phyloP scores from a whole-genome alignment of 352 stramenopile species.

The Blastocystis sp. region DNA sequence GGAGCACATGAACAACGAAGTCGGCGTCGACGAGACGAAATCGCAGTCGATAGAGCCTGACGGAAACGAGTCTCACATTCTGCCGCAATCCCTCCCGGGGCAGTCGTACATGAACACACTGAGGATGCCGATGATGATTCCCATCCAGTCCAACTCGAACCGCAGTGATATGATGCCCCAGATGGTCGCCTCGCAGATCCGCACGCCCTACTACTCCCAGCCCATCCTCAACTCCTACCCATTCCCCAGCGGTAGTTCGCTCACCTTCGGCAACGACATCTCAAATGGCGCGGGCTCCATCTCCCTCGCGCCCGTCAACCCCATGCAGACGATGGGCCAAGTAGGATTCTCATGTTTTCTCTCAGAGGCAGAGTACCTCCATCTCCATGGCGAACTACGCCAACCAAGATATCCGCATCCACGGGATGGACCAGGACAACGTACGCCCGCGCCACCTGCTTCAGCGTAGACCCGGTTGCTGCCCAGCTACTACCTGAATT shows the following conservation, averaged over 20 bases:
- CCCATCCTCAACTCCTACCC: slow-evolving; percentile 34
- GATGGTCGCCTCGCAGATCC: slow-evolving; percentile 34
- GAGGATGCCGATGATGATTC: slow-evolving; percentile 40
- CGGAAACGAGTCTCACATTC: slow-evolving; percentile 5
- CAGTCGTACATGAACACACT: slow-evolving; percentile 40
- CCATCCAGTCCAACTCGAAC: slow-evolving; percentile 10
- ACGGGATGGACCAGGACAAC: slow-evolving; percentile 55
- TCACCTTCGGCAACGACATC: slow-evolving; percentile 21
- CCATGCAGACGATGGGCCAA: slow-evolving; percentile 35
- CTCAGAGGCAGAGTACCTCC: not conserved
- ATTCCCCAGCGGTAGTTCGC: not conserved
- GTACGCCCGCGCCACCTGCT: not conserved
- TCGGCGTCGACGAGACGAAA: slow-evolving; percentile 6
- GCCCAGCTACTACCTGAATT: slow-evolving; percentile 33
- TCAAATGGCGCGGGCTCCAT: slow-evolving; percentile 22
- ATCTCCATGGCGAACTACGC: slow-evolving; percentile 5
- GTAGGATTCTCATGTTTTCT: not conserved
- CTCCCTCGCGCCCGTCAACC: slow-evolving; percentile 18
- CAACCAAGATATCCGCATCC: slow-evolving; percentile 24
- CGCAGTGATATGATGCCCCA: slow-evolving; percentile 41
- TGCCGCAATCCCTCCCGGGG: slow-evolving; percentile 7
- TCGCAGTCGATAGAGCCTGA: slow-evolving; percentile 6
- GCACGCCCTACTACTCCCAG: slow-evolving; percentile 24
- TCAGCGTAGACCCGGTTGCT: slow-evolving; percentile 28
- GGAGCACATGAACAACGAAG: slow-evolving; percentile 5